Evolutionary conservation across 805 yeast species (phyloP).

Genomic region (Yarrowia keelungensis): DNA sequence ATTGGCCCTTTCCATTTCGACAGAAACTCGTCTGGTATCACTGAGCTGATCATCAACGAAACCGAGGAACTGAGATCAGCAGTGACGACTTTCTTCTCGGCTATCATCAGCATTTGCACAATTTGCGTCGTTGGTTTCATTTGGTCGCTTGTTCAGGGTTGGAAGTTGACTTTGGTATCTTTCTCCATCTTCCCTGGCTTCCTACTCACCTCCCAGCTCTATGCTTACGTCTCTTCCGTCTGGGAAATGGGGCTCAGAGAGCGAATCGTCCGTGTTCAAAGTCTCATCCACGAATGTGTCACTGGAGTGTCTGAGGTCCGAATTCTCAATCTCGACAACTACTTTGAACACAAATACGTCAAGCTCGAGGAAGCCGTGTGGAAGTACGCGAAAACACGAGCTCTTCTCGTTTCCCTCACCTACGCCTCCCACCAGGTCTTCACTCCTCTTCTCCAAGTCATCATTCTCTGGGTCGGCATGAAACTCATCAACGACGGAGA

Average conservation of each 20-base stretch:
- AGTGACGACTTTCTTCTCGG: constrained; percentile 66
- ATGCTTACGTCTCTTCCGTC: constrained; percentile 58
- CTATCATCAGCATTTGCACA: constrained; percentile 59
- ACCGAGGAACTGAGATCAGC: constrained; percentile 75
- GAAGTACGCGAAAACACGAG: constrained; percentile 58
- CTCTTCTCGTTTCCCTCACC: constrained; percentile 71
- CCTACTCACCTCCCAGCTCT: constrained; percentile 58
- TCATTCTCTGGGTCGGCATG: constrained; percentile 82
- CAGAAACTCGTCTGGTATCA: constrained; percentile 57
- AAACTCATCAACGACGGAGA: constrained; percentile 64
- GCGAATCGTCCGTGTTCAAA: constrained; percentile 42
- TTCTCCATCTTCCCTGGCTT: constrained; percentile 75
- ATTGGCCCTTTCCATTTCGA: constrained; percentile 40
- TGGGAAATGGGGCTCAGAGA: constrained; percentile 68
- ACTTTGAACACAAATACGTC: constrained; percentile 56
- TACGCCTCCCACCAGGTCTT: constrained; percentile 63
- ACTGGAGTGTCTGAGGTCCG: constrained; percentile 68
- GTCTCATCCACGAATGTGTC: constrained; percentile 58
- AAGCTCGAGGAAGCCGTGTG: constrained; percentile 49
- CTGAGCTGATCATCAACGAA: constrained; percentile 79
- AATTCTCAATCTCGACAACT: constrained; percentile 58
- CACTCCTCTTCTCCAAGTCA: constrained; percentile 67
- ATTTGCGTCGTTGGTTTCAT: constrained; percentile 66
- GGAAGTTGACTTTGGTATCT: constrained; percentile 88
- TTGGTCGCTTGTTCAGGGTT: constrained; percentile 82